phyloP scores from a whole-genome alignment of 768 basidiomycete genomes.

The Strobilomyces dryophilus region DNA sequence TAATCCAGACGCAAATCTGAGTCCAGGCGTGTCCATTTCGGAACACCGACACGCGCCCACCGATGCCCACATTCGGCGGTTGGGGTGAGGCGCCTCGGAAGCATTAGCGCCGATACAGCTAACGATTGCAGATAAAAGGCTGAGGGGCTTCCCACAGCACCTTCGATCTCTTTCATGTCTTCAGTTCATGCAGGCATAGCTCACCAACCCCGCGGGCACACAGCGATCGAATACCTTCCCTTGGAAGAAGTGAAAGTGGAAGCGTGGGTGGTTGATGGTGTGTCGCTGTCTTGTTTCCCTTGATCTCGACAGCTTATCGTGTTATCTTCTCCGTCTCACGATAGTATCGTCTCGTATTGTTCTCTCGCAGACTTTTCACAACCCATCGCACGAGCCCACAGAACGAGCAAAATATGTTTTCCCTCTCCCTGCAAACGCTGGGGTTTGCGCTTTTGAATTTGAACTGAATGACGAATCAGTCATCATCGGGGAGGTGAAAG shows the following conservation, averaged over 20 bases:
- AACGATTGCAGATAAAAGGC: constrained; percentile 11
- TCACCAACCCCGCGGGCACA: constrained; percentile 25
- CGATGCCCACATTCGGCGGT: constrained; percentile 2
- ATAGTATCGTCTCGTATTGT: constrained; percentile 43
- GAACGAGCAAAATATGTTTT: constrained; percentile 51
- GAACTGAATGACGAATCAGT: constrained; percentile 39
- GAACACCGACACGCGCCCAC: neutral
- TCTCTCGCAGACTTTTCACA: constrained; percentile 39
- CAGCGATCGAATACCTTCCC: constrained; percentile 30
- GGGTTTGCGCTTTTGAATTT: constrained; percentile 53
- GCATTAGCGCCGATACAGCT: constrained; percentile 4
- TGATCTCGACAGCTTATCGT: constrained; percentile 3
- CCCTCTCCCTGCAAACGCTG: constrained; percentile 52
- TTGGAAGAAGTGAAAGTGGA: constrained; percentile 40
- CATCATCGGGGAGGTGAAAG: constrained; percentile 45
- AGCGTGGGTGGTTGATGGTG: constrained; percentile 43
- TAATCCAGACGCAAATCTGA: neutral
- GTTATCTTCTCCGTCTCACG: neutral
- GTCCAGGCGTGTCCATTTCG: neutral
- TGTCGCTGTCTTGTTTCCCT: neutral
- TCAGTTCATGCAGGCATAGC: constrained; percentile 27
- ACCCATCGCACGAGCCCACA: constrained; percentile 35
- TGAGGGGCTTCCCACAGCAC: constrained; percentile 4
- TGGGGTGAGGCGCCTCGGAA: neutral
- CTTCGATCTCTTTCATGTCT: constrained; percentile 10